Conservation (phyloP, 371 early-diverging fungal genomes). For the Mortierella sp. region DNA sequence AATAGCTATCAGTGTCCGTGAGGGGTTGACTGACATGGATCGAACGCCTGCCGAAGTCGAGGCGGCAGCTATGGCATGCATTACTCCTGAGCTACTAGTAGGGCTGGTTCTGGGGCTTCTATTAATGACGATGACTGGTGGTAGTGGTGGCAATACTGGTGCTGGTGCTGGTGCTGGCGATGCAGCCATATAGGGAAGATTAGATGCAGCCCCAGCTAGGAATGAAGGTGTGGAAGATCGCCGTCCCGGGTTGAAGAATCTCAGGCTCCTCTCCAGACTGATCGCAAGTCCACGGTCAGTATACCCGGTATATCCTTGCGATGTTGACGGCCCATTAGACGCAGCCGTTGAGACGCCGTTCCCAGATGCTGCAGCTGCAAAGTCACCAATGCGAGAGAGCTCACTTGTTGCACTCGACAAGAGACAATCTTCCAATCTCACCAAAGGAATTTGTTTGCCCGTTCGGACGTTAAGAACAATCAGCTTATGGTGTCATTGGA, state of each 20-base stretch:
- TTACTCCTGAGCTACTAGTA: not conserved
- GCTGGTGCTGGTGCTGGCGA: too few species aligned
- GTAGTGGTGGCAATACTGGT: too few species aligned
- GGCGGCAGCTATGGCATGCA: constrained; percentile 3
- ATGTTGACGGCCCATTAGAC: too few species aligned
- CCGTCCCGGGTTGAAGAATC: constrained; percentile 19
- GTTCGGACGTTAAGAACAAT: constrained; percentile 27
- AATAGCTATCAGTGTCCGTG: constrained; percentile 69
- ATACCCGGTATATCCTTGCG: too few species aligned
- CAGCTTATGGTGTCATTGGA: too few species aligned
- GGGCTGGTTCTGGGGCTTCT: not conserved
- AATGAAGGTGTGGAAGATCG: constrained; percentile 38
- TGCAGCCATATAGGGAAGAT: too few species aligned
- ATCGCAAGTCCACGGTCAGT: constrained; percentile 9
- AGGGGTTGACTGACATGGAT: constrained; percentile 70
- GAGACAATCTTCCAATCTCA: constrained; percentile 25
- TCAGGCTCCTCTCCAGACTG: constrained; percentile 25
- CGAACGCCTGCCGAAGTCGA: constrained; percentile 66
- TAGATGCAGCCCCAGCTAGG: too few species aligned
- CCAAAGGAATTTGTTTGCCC: constrained; percentile 12
- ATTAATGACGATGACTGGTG: not conserved
- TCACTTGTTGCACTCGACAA: constrained; percentile 6
- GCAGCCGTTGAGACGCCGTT: too few species aligned
- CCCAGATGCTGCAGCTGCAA: constrained; percentile 2
- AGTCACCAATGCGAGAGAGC: not conserved